Evolutionary conservation across 257 asterid species (phyloP).

Genomic region (Mentha longifolia): DNA sequence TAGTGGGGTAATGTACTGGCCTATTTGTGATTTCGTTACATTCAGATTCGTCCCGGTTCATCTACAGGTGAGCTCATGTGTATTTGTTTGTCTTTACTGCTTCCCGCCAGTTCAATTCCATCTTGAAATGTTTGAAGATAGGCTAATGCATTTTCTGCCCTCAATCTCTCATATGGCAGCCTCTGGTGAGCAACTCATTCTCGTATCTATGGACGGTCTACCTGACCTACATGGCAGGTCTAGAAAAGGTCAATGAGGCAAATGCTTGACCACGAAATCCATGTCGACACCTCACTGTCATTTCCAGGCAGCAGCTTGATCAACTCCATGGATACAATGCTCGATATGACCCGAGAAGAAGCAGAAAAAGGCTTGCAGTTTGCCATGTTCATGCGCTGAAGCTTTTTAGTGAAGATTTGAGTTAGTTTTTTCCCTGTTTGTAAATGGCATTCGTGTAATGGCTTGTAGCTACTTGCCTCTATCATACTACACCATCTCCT

Average conservation of each 20-base stretch:
- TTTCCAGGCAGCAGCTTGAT: not conserved
- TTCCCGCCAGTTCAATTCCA: not conserved
- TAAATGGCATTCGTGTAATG: not conserved
- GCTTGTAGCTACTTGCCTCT: not conserved
- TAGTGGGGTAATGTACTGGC: constrained; percentile 89
- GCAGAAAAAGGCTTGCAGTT: not conserved
- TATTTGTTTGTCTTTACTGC: not conserved
- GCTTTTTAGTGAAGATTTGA: not conserved
- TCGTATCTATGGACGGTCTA: constrained; percentile 83
- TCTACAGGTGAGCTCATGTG: constrained; percentile 62
- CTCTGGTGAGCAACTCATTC: constrained; percentile 82
- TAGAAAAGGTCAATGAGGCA: constrained; percentile 50
- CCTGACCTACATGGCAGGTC: constrained; percentile 82
- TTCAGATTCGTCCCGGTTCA: constrained; percentile 87
- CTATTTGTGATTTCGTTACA: constrained; percentile 79
- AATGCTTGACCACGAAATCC: constrained; percentile 5
- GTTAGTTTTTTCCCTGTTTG: too few relatives aligned
- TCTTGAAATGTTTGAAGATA: not conserved
- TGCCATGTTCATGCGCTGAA: not conserved
- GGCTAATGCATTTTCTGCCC: constrained; percentile 8
- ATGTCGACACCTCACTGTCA: not conserved
- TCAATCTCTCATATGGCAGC: constrained; percentile 50
- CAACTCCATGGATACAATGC: not conserved
- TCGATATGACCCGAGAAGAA: not conserved
- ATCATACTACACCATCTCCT: not conserved